phyloP scores from a whole-genome alignment of 2,329 filamentous ascomycete species.

The Fusarium coffeatum region DNA sequence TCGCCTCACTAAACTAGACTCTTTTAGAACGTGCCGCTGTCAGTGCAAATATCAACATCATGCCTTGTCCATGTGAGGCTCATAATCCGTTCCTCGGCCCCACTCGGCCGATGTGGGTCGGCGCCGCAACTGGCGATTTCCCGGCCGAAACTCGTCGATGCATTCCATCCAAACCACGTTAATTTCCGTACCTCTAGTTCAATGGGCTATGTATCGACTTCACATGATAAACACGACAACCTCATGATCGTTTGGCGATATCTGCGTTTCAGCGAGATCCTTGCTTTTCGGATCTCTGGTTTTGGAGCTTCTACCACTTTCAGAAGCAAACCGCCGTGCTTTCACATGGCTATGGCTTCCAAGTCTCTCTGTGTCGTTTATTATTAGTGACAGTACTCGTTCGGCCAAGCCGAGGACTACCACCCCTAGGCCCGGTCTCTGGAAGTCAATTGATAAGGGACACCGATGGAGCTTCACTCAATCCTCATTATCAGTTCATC shows the following conservation, averaged over 20 bases:
- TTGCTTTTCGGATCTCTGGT: not conserved
- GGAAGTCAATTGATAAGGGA: constrained; percentile 3
- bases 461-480: constrained; percentile 2
- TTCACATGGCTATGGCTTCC: constrained; percentile 6
- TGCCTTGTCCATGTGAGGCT: constrained; percentile 10
- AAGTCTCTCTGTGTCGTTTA: not conserved
- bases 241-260: not conserved
- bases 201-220: not conserved
- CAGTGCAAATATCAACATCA: not conserved
- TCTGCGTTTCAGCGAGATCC: not conserved
- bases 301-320: not conserved
- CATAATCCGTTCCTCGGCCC: constrained; percentile 20
- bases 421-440: constrained; percentile 24
- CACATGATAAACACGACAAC: constrained; percentile 1
- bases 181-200: not conserved
- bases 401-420: constrained; percentile 26
- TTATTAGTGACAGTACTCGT: not conserved
- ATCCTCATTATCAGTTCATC: constrained; percentile 10
- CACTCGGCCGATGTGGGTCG: constrained; percentile 18
- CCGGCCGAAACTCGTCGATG: not conserved
- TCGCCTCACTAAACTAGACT: constrained; percentile 23
- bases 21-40: constrained; percentile 10
- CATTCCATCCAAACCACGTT: not conserved
- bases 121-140: not conserved
- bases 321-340: not conserved